phyloP scores from a whole-genome alignment of 1,284 basidiomycete genomes.

The Ceratobasidium sp. region DNA sequence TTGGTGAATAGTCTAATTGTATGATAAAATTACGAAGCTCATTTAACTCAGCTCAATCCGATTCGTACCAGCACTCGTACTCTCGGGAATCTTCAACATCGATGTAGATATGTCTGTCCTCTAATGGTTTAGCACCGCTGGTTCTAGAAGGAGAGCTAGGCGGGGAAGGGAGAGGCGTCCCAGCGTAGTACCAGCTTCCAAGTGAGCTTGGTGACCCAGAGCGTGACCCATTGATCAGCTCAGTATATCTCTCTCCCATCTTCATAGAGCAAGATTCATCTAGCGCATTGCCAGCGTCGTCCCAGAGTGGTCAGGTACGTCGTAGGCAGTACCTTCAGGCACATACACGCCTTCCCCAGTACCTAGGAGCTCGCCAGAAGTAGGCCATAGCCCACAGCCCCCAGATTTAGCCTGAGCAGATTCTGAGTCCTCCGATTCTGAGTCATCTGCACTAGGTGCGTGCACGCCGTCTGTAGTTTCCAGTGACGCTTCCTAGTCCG shows the following conservation, averaged over 20 bases:
- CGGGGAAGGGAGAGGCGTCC: background rate
- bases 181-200: background rate
- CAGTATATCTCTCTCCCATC: too few relatives aligned
- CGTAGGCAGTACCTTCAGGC: too few relatives aligned
- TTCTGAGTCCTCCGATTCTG: background rate
- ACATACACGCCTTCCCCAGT: too few relatives aligned
- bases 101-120: background rate
- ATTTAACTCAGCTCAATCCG: background rate
- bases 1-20: background rate
- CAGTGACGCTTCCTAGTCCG: too few relatives aligned
- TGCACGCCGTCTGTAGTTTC: too few relatives aligned
- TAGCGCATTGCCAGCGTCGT: too few relatives aligned
- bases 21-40: slow-evolving; percentile 12
- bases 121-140: background rate
- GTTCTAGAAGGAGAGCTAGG: background rate
- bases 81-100: slow-evolving; percentile 3
- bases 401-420: background rate
- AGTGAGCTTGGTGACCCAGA: background rate
- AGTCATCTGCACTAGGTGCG: too few relatives aligned
- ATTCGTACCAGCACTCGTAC: slow-evolving; percentile 27
- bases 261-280: too few relatives aligned
- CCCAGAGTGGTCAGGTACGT: too few relatives aligned
- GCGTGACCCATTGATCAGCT: too few relatives aligned
- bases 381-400: background rate
- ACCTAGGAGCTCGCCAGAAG: too few relatives aligned